A percentile compares a stretch with the other conserved stretches of the same genome.
These are phyloP conservation scores for Gomphus bonarii DNA, from an alignment of 1,284 basidiomycete genomes.

Conservation along the genomic window DNA sequence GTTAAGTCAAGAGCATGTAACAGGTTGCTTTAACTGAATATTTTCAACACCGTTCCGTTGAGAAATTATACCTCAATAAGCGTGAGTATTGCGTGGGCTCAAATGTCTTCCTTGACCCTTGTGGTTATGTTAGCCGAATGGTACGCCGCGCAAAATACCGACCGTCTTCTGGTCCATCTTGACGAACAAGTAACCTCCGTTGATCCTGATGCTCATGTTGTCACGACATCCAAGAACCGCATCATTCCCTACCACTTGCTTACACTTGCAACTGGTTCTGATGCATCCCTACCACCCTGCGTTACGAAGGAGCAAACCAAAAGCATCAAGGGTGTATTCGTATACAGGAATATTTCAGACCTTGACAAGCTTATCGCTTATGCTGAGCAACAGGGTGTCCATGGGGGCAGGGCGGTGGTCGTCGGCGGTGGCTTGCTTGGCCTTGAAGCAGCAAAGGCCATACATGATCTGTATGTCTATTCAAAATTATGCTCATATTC, in stretches of 20 bases:
- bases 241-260: conserved; percentile 49
- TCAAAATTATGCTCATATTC: background rate
- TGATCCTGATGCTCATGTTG: conserved; percentile 32
- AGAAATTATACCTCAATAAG: conserved; percentile 57
- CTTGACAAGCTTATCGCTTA: conserved; percentile 53
- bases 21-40: conserved; percentile 52
- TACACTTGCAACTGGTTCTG: conserved; percentile 64
- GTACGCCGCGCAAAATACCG: conserved; percentile 50
- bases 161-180: conserved; percentile 41
- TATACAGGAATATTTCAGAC: conserved; percentile 65
- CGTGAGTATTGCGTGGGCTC: conserved; percentile 18
- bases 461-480: conserved; percentile 45
- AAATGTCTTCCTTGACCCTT: background rate
- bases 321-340: conserved; percentile 49
- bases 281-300: conserved; percentile 58
- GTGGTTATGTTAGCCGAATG: conserved; percentile 29
- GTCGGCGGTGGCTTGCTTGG: conserved; percentile 69
- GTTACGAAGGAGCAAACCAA: conserved; percentile 32
- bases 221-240: conserved; percentile 38
- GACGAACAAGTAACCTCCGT: conserved; percentile 44
- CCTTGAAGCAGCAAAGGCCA: conserved; percentile 67
- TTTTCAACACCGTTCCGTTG: conserved; percentile 53
- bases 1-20: background rate
- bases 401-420: conserved; percentile 36
- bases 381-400: conserved; percentile 34